Conservation (phyloP, 2,329 filamentous ascomycete genomes). For the Achaetomium macrosporum region DNA sequence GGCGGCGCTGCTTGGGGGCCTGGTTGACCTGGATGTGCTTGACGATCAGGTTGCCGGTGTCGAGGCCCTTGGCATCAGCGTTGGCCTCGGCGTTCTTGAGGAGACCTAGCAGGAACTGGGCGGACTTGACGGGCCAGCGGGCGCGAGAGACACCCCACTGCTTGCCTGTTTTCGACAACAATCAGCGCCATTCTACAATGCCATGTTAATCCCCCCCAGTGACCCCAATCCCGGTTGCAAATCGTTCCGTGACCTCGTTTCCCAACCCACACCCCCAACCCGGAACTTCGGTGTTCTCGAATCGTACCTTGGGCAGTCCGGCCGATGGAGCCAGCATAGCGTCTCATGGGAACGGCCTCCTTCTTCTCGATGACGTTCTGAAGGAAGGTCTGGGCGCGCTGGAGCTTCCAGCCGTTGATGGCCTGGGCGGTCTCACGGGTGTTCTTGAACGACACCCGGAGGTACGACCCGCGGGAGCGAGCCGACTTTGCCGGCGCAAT, state of each 20-base stretch:
- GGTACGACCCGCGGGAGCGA: slow-evolving; percentile 96
- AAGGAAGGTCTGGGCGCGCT: slow-evolving; percentile 92
- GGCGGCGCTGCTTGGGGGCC: slow-evolving; percentile 97
- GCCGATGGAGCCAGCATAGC: slow-evolving; percentile 93
- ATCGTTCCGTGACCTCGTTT: neutral
- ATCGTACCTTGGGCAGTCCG: slow-evolving; percentile 94
- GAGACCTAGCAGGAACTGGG: slow-evolving; percentile 94
- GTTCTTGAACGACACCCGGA: slow-evolving; percentile 99
- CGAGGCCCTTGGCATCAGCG: slow-evolving; percentile 93
- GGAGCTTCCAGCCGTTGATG: slow-evolving; percentile 98
- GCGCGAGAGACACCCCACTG: slow-evolving; percentile 96
- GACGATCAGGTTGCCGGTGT: slow-evolving; percentile 94
- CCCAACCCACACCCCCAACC: neutral
- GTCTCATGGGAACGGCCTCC: slow-evolving; percentile 97
- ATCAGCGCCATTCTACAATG: slow-evolving; percentile 22
- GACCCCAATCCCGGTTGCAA: neutral
- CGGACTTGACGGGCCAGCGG: slow-evolving; percentile 99
- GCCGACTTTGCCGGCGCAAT: slow-evolving; percentile 89
- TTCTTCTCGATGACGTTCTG: slow-evolving; percentile 96
- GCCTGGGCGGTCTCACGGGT: slow-evolving; percentile 98
- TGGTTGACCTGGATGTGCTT: slow-evolving; percentile 99
- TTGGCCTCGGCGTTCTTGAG: slow-evolving; percentile 98
- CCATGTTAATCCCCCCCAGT: slow-evolving; percentile 9
- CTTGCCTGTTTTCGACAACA: slow-evolving; percentile 63
- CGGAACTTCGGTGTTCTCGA: slow-evolving; percentile 6